Evolutionary conservation across 2,329 filamentous ascomycete species (phyloP), one percentile per base, ranked within the genome.

Genomic region (Calonectria pauciramosa): DNA sequence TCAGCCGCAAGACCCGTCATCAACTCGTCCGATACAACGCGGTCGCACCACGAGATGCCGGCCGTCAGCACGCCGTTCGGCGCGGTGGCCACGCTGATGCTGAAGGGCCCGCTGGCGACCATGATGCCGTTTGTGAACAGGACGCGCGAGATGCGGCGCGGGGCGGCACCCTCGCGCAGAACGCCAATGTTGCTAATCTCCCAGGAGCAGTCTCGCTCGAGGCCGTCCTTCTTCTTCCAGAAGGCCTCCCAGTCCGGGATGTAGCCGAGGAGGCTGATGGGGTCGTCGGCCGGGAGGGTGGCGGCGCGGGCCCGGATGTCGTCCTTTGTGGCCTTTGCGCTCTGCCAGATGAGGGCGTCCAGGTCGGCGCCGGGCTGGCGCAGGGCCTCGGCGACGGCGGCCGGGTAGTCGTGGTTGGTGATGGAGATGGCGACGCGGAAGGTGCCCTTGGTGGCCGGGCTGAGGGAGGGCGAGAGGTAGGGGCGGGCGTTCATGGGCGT

Each of bases 151-250:
- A 90, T 85, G 3, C 36, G 64, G 23, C 75, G 74, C 85, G 86
- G 30, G 9, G 14, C 41, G 4, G 59, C 72, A 1, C 71, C 73
- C 2, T 44, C 73, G 1, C 82, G 78, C n/a, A 89, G 78, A 18
- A 83, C 83, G 1, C 90, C 90, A 7, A 91, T 73, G 77, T 91
- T 92, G 74, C 88, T 91, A 6, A 91, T 78, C 74, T 89, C 87
- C 87, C 89, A 91, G 0, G 88, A 87, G 4, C 78, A 77, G 2
- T 83, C 80, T 13, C 89, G 85, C 16, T 82, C 77, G 68, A 83
- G 80, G 1, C 89, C 89, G 20, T 90, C 79, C 77, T 87, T 87
- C 1, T 80, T 78, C 5, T 78, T 74, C 76, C 87, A 88, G 74
- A 85, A 87, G 2, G 79, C 77, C 49, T 82, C 80, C 82, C 87